phyloP scores from a whole-genome alignment of 345 rosid species.

The Dipteronia sinensis region DNA sequence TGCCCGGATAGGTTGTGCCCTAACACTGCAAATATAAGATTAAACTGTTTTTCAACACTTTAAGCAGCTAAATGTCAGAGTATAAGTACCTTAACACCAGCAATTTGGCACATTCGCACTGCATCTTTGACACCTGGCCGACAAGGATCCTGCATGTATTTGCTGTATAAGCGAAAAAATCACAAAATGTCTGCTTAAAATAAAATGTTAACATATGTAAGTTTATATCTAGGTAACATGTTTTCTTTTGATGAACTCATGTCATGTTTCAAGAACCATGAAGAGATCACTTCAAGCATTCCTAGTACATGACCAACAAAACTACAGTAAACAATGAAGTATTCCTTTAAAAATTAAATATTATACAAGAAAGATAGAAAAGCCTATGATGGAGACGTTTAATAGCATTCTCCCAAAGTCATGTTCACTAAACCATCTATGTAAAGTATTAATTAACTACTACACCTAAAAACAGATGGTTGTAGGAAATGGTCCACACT shows the following conservation, averaged over 20 bases:
- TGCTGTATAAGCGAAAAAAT: slow-evolving; percentile 8
- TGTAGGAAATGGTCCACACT: not conserved
- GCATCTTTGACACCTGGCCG: slow-evolving; percentile 81
- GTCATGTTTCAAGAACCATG: not conserved
- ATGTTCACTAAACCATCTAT: not conserved
- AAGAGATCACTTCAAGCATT: not conserved
- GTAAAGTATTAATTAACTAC: not conserved
- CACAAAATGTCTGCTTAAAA: not conserved
- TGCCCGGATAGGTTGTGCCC: not conserved
- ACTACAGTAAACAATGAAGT: slow-evolving; percentile 9
- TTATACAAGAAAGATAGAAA: not conserved
- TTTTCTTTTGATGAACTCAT: not conserved
- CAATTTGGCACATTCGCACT: slow-evolving; percentile 69
- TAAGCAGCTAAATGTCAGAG: not conserved
- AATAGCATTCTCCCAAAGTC: not conserved
- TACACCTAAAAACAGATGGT: not conserved
- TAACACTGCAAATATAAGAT: not conserved
- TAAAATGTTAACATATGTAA: not conserved
- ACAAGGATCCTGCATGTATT: slow-evolving; percentile 83
- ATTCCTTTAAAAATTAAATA: not conserved
- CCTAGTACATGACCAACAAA: not conserved
- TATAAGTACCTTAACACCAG: slow-evolving; percentile 82
- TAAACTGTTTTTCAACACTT: not conserved
- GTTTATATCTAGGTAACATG: not conserved
- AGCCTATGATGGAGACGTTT: not conserved